These are phyloP conservation scores for Globisporangium nagaii DNA, from an alignment of 352 stramenopile species.

Conservation along the genomic window DNA sequence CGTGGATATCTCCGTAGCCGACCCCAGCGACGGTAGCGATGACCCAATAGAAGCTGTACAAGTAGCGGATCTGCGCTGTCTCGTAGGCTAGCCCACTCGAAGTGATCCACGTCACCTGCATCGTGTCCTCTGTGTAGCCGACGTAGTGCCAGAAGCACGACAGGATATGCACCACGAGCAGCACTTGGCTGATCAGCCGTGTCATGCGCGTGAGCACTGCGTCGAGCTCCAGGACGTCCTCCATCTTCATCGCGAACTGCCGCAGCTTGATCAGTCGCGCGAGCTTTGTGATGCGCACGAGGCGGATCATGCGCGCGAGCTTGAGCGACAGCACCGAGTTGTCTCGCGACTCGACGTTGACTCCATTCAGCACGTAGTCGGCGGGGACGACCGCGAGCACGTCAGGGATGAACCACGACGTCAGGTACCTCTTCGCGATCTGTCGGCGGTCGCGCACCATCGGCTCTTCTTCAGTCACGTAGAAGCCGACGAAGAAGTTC, in stretches of 20 bases:
- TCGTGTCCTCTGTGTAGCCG: conserved; percentile 28
- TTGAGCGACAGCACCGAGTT: conserved; percentile 62
- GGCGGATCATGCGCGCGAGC: conserved; percentile 50
- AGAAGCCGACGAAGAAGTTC: conserved; percentile 70
- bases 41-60: conserved; percentile 87
- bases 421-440: conserved; percentile 49
- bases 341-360: conserved; percentile 5
- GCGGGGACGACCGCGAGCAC: conserved; percentile 41
- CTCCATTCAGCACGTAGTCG: conserved; percentile 35
- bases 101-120: conserved; percentile 43
- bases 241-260: conserved; percentile 66
- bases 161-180: conserved; percentile 70
- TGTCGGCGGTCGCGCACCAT: conserved; percentile 34
- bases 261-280: conserved; percentile 62
- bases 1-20: conserved; percentile 78
- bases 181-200: conserved; percentile 52
- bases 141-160: conserved; percentile 79
- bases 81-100: conserved; percentile 17
- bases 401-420: conserved; percentile 59
- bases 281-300: conserved; percentile 69
- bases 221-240: conserved; percentile 63
- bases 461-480: conserved; percentile 54
- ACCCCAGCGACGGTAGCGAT: conserved; percentile 72
- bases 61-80: conserved; percentile 38
- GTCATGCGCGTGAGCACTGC: conserved; percentile 58